Evolutionary conservation across 2,329 filamentous ascomycete genomes (phyloP), one percentile per base, ranked within the genome.

Genomic region (Pseudocercospora fuligena): DNA sequence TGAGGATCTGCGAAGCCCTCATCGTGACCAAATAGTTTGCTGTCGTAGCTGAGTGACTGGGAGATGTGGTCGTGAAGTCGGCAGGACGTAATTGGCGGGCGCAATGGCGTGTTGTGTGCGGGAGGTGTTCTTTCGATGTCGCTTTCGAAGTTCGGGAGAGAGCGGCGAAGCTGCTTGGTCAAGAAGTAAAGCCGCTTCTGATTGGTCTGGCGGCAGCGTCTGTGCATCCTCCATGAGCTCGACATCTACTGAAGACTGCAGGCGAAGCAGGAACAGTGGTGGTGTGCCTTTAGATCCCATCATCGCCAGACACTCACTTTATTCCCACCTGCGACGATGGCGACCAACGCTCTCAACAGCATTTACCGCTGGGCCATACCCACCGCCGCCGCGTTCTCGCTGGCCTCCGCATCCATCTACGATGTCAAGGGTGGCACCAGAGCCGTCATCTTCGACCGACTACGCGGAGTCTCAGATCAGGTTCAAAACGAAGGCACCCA

Each of bases 401-500:
- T 94, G 67, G 83, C 88, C 72, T 90, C 93, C 80, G 87, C 92
- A 72, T 92, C 93, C 66, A 88, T 99, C 70, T 99, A 97, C 89
- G 95, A 99, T 81, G 95, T 99, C 79, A 94, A 93, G 80, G 95
- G 95, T 79, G 95, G 95, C 75, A 91, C 90, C 70, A 89, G 95
- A 77, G 95, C 95, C 69, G 94, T 99, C 82, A 99, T 99, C 84
- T 99, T 99, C 85, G 96, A 99, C 85, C 87, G 95, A 71, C 73
- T 98, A 73, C 87, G 89, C 60, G 95, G 95, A 83, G 95, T 99
- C 72, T 94, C 96, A 85, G 94, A 99, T 73, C 83, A 87, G 59
- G 95, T 99, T 65, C 85, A 95, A 76, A 97, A 93, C 81, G 95
- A 99, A 84, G 95, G 95, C 77, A 99, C 95, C 64, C 95, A 99